phyloP scores from a whole-genome alignment of 2,329 filamentous ascomycete genomes.

The Colletotrichum destructivum region DNA sequence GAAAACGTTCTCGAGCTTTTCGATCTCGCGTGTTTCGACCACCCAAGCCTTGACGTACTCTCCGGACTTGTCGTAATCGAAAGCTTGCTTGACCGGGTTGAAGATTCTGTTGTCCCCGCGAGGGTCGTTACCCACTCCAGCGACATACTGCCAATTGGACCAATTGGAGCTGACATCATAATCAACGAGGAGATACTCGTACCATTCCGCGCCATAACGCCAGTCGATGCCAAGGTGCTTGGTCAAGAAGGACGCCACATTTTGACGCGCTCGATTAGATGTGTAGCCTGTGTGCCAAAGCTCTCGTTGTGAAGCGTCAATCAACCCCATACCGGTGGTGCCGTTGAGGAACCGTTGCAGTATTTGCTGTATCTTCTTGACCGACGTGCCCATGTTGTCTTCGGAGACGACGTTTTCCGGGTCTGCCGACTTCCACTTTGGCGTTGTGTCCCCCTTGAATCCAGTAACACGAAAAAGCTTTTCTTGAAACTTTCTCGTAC shows the following conservation, averaged over 20 bases:
- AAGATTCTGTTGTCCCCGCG: conserved; percentile 80
- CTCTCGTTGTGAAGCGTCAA: conserved; percentile 84
- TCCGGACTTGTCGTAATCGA: conserved; percentile 81
- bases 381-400: conserved; percentile 21
- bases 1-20: conserved; percentile 72
- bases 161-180: conserved; percentile 85
- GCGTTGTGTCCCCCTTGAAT: conserved; percentile 66
- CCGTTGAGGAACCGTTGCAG: conserved; percentile 76
- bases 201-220: conserved; percentile 87
- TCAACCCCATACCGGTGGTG: conserved; percentile 81
- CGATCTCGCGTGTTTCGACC: conserved; percentile 72
- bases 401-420: conserved; percentile 57
- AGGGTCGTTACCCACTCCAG: conserved; percentile 86
- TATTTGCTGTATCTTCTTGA: conserved; percentile 60
- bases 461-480: conserved; percentile 77
- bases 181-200: conserved; percentile 81
- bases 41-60: conserved; percentile 82
- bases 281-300: conserved; percentile 84
- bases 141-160: conserved; percentile 88
- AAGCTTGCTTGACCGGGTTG: conserved; percentile 85
- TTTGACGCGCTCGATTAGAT: conserved; percentile 82
- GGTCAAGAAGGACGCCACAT: conserved; percentile 81
- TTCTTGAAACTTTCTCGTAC: conserved; percentile 77
- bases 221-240: conserved; percentile 85
- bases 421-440: conserved; percentile 65